Conservation (phyloP, 306 rosid genomes). For the Cyclanthera cordifolia region DNA sequence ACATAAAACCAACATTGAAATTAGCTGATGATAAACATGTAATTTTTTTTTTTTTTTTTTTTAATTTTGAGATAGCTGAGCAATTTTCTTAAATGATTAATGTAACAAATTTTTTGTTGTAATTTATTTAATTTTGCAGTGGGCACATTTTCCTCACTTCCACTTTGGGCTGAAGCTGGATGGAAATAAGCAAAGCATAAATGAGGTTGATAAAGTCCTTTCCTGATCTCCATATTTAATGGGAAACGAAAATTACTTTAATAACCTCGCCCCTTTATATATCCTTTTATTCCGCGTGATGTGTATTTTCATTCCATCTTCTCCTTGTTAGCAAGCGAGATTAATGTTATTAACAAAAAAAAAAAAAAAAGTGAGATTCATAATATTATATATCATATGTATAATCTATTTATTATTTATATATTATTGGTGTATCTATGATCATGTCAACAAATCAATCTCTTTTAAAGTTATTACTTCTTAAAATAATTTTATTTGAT, state of each 20-base stretch:
- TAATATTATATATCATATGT: no score
- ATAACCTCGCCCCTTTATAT: background rate
- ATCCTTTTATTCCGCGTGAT: constrained; percentile 8
- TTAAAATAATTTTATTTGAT: no score
- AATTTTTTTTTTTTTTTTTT: no score
- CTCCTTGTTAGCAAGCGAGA: background rate
- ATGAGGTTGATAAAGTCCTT: no score
- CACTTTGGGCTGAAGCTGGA: constrained; percentile 87
- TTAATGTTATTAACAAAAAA: background rate
- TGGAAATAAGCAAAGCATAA: constrained; percentile 36
- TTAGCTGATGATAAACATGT: no score
- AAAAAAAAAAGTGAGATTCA: no score
- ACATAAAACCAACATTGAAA: no score
- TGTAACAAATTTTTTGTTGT: background rate
- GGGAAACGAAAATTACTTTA: background rate
- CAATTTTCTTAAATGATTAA: background rate
- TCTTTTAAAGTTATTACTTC: no score
- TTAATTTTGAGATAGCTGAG: no score
- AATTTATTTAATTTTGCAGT: constrained; percentile 34
- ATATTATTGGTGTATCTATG: no score
- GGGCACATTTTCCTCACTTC: constrained; percentile 99
- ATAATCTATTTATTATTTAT: background rate
- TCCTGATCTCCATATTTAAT: no score
- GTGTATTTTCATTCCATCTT: background rate
- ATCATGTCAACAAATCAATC: no score